A percentile compares a stretch with the other conserved stretches of the same genome.
Evolutionary conservation across 345 rosid species (phyloP).

Genomic region (Punica granatum): DNA sequence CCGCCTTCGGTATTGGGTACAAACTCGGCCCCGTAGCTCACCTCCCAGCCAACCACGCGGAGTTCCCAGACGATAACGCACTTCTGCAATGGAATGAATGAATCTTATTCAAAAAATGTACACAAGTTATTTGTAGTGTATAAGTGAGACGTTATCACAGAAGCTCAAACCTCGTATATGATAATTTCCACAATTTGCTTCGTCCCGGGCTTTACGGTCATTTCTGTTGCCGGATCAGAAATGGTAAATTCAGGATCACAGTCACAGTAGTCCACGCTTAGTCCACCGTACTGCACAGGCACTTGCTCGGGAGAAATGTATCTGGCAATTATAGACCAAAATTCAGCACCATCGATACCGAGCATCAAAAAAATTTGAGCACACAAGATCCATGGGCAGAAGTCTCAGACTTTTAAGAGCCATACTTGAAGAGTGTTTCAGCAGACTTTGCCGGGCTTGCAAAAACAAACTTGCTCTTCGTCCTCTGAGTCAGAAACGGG

Average conservation of each 20-base stretch:
- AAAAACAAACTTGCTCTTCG: conserved; percentile 88
- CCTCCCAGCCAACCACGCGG: conserved; percentile 92
- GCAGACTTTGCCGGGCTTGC: conserved; percentile 75
- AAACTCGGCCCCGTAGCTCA: conserved; percentile 74
- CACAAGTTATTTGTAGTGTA: background rate
- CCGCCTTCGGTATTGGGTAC: conserved; percentile 59
- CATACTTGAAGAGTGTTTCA: conserved; percentile 79
- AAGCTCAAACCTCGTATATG: conserved; percentile 57
- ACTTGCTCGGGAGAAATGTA: conserved; percentile 82
- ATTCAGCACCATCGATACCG: background rate
- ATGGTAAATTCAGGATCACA: conserved; percentile 68
- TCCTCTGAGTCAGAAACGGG: conserved; percentile 85
- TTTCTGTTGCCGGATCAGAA: conserved; percentile 60
- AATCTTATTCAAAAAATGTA: background rate
- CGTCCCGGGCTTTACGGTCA: conserved; percentile 64
- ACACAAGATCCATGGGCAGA: background rate
- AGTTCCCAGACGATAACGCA: conserved; percentile 81
- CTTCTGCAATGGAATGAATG: conserved; percentile 33
- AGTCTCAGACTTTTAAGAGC: background rate
- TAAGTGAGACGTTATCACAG: background rate
- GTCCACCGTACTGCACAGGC: conserved; percentile 81
- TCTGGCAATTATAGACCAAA: conserved; percentile 20
- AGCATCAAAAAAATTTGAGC: background rate
- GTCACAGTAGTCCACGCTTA: conserved; percentile 75
- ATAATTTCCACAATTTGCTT: conserved; percentile 85